phyloP scores from a whole-genome alignment of 73 alveolate genomes.

The Symbiodinium natans region DNA sequence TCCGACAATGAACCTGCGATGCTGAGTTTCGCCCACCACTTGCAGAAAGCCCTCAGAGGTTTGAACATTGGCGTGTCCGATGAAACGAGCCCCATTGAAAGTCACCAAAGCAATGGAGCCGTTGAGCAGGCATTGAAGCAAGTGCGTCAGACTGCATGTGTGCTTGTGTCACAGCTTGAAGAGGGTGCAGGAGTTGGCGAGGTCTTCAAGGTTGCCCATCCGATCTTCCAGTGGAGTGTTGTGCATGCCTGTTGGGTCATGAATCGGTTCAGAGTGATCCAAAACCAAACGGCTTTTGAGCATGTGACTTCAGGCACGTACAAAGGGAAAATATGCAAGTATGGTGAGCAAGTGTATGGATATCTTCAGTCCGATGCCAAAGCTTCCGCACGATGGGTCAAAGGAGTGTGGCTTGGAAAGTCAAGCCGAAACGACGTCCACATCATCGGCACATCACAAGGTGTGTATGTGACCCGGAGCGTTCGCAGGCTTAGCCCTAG shows the following conservation, averaged over 20 bases:
- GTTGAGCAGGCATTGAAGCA: neutral
- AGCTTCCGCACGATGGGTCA: neutral
- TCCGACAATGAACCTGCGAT: neutral
- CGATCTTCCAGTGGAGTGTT: neutral
- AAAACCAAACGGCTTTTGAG: neutral
- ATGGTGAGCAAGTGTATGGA: neutral
- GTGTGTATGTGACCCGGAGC: neutral
- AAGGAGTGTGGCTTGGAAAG: neutral
- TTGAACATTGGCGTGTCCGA: neutral
- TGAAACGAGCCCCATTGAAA: neutral
- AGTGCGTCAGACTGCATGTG: neutral
- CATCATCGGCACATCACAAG: neutral
- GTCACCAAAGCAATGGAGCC: neutral
- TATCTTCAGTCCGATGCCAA: neutral
- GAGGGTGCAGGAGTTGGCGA: neutral
- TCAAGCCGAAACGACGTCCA: neutral
- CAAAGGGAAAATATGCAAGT: neutral
- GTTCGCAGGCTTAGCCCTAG: neutral
- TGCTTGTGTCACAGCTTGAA: neutral
- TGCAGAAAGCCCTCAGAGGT: neutral
- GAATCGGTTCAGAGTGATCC: neutral
- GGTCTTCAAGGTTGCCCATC: neutral
- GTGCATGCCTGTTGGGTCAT: neutral
- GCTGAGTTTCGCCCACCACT: neutral
- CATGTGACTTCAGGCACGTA: neutral